Evolutionary conservation across 805 yeast species (phyloP).

Genomic region (Cephaloascus fragrans): DNA sequence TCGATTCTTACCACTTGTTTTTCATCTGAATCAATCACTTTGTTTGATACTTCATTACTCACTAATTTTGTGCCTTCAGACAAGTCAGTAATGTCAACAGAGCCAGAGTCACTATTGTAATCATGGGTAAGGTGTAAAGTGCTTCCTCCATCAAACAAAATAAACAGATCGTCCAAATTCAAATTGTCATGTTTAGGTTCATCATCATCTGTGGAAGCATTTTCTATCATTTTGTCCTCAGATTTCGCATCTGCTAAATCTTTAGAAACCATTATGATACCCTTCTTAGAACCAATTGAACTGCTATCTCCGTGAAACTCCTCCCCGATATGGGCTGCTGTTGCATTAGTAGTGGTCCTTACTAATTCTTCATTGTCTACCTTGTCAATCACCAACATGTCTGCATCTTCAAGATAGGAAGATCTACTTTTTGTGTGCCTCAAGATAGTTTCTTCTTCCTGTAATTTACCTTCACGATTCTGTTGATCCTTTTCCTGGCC

Average conservation of each 20-base stretch:
- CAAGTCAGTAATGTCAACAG: too few species aligned
- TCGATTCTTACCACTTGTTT: too few species aligned
- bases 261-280: not conserved
- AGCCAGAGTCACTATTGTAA: too few species aligned
- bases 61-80: too few species aligned
- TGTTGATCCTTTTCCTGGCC: slow-evolving; percentile 44
- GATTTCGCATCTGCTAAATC: not conserved
- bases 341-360: not conserved
- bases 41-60: too few species aligned
- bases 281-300: too few species aligned
- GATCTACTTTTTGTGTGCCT: not conserved
- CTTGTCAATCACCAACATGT: not conserved
- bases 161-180: too few species aligned
- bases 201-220: not conserved
- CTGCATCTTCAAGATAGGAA: not conserved
- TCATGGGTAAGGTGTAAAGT: too few species aligned
- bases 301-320: not conserved
- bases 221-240: not conserved
- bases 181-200: too few species aligned
- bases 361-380: slow-evolving; percentile 1
- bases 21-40: too few species aligned
- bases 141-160: too few species aligned
- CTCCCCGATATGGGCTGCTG: too few species aligned
- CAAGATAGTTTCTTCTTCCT: slow-evolving; percentile 16
- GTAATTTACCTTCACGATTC: slow-evolving; percentile 33